Base-by-base conservation (phyloP, 179 eudicot genomes). In the Gypsophila paniculata region DNA sequence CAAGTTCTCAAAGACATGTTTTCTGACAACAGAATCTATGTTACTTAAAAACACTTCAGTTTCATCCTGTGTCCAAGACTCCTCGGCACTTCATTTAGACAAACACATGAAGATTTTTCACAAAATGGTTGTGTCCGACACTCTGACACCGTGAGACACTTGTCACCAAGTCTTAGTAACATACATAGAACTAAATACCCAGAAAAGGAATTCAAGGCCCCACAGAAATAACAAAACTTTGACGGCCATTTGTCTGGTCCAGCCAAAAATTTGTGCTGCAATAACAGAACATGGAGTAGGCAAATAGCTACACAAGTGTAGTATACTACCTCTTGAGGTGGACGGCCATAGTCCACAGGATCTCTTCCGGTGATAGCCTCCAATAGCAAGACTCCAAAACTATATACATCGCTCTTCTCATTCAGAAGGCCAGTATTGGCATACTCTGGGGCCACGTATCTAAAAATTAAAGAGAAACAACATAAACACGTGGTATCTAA, bases 401-500 rank as follows among this genome's bases (percentile, higher is more conserved):
- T 94, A 76, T 94, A 94, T 42, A 94, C 96, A 71, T 94, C 99
- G 76, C 99, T 94, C 89, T 92, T 94, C 75, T 94, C 99, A 61
- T 92, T 94, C 78, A 94, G 65, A 71, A 91, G 96, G 60, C 99
- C 99, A 13, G 91, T 94, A 81, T 92, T 94, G 72, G 99, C 99
- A 82, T 94, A 94, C 78, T 94, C 99, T 46, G 99, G 99, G 61
- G 99, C 97, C 72, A 91, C 99, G 72, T 94, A 94, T 72, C 99
- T 94, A 85, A 75, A 32, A 39, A 58, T 42, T 29, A 58, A 21
- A 63, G 68, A 76, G 32, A 25, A 65, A 44, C 29, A 6, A 6
- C 68, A 13, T 48, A 26, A 55, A 14, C 13, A 39, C 67, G 59
- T 3, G 63, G 8, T 29, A 13, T 12, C 26, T 8, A 58, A 23